phyloP scores from a whole-genome alignment of 345 rosid genomes.

The Citrus australasica region DNA sequence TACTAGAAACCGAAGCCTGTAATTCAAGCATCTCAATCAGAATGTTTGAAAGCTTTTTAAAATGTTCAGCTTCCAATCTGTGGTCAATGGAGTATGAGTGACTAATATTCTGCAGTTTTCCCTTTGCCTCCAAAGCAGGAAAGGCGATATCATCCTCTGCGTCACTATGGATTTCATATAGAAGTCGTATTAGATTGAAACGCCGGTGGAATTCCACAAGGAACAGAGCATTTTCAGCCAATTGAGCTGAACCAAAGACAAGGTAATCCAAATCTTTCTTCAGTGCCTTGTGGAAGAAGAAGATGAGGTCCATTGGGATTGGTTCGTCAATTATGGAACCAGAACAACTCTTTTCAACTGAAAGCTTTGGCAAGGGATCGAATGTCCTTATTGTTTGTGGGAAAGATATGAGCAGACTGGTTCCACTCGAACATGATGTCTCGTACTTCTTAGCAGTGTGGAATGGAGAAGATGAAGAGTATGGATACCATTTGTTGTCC shows the following conservation, averaged over 20 bases:
- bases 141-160: slow-evolving; percentile 84
- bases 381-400: slow-evolving; percentile 26
- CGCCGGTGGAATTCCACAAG: slow-evolving; percentile 53
- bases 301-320: slow-evolving; percentile 64
- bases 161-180: slow-evolving; percentile 60
- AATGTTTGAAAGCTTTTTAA: slow-evolving; percentile 48
- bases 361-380: slow-evolving; percentile 23
- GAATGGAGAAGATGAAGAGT: slow-evolving; percentile 25
- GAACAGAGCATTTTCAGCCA: slow-evolving; percentile 42
- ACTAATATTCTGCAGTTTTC: slow-evolving; percentile 53
- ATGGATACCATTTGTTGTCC: slow-evolving; percentile 21
- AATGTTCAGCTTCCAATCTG: slow-evolving; percentile 47
- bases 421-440: slow-evolving; percentile 43
- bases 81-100: slow-evolving; percentile 70
- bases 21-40: slow-evolving; percentile 57
- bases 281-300: slow-evolving; percentile 81
- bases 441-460: slow-evolving; percentile 19
- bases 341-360: slow-evolving; percentile 31
- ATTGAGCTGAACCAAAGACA: slow-evolving; percentile 49
- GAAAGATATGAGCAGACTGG: slow-evolving; percentile 35
- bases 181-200: slow-evolving; percentile 48
- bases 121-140: slow-evolving; percentile 79
- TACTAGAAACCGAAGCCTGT: slow-evolving; percentile 26
- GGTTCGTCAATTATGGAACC: slow-evolving; percentile 30
- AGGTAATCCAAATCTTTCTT: slow-evolving; percentile 71